Percentiles rank a stretch among this genome's conserved stretches.
phyloP scores from a whole-genome alignment of 1,284 basidiomycete species.

The Heliocybe sulcata region DNA sequence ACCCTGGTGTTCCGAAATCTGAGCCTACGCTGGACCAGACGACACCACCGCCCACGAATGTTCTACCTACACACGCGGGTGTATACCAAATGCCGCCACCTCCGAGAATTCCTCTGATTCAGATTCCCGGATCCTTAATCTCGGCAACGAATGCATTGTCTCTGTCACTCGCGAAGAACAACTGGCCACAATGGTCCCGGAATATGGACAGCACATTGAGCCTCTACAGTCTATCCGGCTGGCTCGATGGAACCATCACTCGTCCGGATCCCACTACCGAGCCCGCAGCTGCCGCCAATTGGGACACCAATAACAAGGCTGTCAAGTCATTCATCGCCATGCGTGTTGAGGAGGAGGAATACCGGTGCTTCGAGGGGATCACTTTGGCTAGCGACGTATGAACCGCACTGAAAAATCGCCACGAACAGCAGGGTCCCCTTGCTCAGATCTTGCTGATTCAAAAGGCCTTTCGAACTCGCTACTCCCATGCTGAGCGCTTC shows the following conservation, averaged over 20 bases:
- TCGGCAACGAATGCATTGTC: no score
- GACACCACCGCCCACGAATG: no score
- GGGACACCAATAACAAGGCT: neutral
- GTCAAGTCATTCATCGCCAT: neutral
- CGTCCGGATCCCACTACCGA: neutral
- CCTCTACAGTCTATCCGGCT: no score
- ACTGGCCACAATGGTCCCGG: no score
- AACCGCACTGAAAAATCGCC: conserved; percentile 4
- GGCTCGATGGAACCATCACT: no score
- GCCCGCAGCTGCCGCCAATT: neutral
- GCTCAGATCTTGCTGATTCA: conserved; percentile 8
- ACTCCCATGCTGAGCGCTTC: neutral
- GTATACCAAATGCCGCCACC: neutral
- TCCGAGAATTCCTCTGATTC: neutral
- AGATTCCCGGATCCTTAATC: no score
- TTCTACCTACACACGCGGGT: neutral
- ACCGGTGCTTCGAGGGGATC: neutral
- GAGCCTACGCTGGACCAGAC: no score
- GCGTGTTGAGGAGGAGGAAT: neutral
- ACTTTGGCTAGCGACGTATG: neutral
- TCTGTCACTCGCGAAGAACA: no score
- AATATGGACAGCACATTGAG: no score
- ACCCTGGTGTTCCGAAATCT: no score
- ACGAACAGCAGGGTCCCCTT: conserved; percentile 9
- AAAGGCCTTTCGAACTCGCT: conserved; percentile 6